phyloP scores from a whole-genome alignment of 768 basidiomycete genomes.

The Pleurotus eryngii region DNA sequence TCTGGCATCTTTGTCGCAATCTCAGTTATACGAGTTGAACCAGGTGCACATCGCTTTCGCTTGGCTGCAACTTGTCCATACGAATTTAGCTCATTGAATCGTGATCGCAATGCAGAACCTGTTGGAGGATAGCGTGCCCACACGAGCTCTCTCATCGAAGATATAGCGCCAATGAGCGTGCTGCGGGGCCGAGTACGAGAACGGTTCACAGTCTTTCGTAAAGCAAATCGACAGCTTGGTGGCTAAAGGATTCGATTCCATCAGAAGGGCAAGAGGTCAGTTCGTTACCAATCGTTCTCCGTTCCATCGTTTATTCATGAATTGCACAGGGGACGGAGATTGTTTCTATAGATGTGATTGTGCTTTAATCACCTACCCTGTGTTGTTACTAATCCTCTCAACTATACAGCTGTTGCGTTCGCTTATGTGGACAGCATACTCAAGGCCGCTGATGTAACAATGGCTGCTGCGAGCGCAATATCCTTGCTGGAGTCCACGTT shows the following conservation, averaged over 20 bases:
- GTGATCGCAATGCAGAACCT: neutral
- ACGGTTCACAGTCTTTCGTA: conserved; percentile 55
- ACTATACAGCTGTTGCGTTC: conserved; percentile 67
- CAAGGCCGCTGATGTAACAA: conserved; percentile 36
- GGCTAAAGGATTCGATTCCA: conserved; percentile 54
- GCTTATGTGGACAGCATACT: conserved; percentile 76
- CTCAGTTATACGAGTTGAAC: conserved; percentile 4
- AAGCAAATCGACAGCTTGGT: conserved; percentile 74
- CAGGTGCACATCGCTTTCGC: neutral
- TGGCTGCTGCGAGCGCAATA: conserved; percentile 47
- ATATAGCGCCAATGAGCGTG: conserved; percentile 46
- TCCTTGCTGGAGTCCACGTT: conserved; percentile 49
- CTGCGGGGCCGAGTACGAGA: conserved; percentile 70
- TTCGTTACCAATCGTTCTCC: neutral
- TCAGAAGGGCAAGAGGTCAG: conserved; percentile 72
- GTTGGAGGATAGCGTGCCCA: conserved; percentile 5
- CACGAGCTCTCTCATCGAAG: conserved; percentile 53
- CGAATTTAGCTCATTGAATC: no score
- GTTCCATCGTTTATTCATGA: neutral
- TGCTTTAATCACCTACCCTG: conserved; percentile 10
- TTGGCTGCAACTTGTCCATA: neutral
- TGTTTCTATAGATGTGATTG: conserved; percentile 86
- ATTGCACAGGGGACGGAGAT: conserved; percentile 72
- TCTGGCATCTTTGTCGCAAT: neutral
- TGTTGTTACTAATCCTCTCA: no score